A percentile compares a stretch with the other conserved stretches of the same genome.
phyloP scores from a whole-genome alignment of 2,329 filamentous ascomycete genomes.

The Lithohypha guttulata region DNA sequence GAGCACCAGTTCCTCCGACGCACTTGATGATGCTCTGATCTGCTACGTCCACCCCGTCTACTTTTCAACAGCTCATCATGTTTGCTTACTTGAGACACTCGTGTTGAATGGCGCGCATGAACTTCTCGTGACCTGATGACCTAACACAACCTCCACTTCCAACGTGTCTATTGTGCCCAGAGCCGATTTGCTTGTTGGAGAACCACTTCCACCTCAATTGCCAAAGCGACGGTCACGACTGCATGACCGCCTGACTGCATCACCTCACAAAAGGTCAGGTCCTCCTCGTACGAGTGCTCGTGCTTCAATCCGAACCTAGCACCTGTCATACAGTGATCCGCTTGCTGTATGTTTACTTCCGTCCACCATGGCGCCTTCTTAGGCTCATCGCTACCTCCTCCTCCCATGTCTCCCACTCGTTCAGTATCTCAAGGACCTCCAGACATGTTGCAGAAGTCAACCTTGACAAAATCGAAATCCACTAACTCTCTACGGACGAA shows the following conservation, averaged over 20 bases:
- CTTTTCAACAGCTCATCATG: too few relatives aligned
- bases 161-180: neutral
- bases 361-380: conserved; percentile 16
- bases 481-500: conserved; percentile 32
- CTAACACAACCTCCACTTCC: neutral
- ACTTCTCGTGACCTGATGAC: too few relatives aligned
- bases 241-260: neutral
- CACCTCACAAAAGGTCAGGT: too few relatives aligned
- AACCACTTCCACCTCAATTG: neutral
- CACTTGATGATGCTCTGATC: neutral
- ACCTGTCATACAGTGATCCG: neutral
- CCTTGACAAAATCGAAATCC: conserved; percentile 35
- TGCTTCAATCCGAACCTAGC: too few relatives aligned
- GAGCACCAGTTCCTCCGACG: neutral
- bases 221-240: conserved; percentile 1
- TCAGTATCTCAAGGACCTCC: conserved; percentile 6
- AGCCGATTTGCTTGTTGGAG: neutral
- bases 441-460: neutral
- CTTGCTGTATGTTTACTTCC: conserved; percentile 6
- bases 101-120: too few relatives aligned
- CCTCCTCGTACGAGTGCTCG: too few relatives aligned
- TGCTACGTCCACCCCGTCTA: neutral
- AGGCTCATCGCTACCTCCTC: conserved; percentile 8
- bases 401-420: conserved; percentile 12
- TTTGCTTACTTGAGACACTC: too few relatives aligned